A percentile compares a stretch with the other conserved stretches of the same genome.
Conservation (phyloP, 2,329 filamentous ascomycete genomes). For the Colletotrichum horii region DNA sequence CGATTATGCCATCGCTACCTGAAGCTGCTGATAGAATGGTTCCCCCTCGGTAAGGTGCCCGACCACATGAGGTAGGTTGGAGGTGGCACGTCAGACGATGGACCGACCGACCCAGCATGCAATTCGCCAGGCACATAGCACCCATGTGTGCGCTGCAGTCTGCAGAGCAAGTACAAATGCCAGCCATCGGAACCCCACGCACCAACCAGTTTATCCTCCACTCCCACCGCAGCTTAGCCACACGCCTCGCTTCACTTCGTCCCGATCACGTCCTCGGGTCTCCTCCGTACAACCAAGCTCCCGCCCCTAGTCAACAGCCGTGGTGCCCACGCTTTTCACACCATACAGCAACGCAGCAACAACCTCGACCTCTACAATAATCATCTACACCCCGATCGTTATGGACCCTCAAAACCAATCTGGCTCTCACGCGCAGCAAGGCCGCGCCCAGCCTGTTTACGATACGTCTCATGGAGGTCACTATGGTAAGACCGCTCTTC, state of each 20-base stretch:
- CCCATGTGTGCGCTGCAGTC: background rate
- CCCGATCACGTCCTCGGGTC: background rate
- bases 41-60: background rate
- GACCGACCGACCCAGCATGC: background rate
- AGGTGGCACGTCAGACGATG: background rate
- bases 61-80: background rate
- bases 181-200: background rate
- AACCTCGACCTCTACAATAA: background rate
- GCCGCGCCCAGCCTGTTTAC: conserved; percentile 69
- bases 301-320: background rate
- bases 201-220: background rate
- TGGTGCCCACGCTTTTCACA: background rate
- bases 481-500: conserved; percentile 64
- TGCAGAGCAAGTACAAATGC: background rate
- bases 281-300: background rate
- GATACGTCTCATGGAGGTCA: conserved; percentile 77
- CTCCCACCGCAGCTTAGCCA: background rate
- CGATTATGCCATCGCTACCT: background rate
- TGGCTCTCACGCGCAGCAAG: conserved; percentile 47
- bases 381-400: conserved; percentile 15
- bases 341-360: background rate
- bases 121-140: background rate
- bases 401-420: conserved; percentile 44
- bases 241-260: background rate
- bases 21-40: background rate